Conservation (phyloP, 805 yeast genomes). For the Priceomyces castillae region DNA sequence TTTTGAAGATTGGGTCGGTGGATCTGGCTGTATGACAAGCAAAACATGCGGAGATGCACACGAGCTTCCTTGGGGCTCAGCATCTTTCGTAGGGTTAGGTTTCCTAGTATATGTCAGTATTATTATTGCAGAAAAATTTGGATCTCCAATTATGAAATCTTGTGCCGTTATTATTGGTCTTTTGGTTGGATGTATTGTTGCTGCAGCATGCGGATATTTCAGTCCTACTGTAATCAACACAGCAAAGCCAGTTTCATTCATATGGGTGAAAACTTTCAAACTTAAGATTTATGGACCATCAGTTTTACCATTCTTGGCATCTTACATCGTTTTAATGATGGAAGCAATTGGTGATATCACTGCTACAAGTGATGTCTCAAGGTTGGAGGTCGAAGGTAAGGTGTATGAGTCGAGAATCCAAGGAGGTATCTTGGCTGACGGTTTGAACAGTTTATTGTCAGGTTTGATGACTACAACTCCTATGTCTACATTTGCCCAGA, state of each 20-base stretch:
- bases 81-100: conserved; percentile 83
- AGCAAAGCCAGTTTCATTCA: conserved; percentile 81
- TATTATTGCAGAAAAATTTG: conserved; percentile 77
- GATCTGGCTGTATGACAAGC: conserved; percentile 57
- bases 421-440: conserved; percentile 91
- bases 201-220: conserved; percentile 87
- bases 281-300: conserved; percentile 78
- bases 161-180: conserved; percentile 89
- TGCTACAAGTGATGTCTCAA: conserved; percentile 89
- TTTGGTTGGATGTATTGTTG: conserved; percentile 85
- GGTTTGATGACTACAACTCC: conserved; percentile 86
- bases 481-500: conserved; percentile 89
- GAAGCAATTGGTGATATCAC: conserved; percentile 95
- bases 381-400: conserved; percentile 80
- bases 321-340: conserved; percentile 79
- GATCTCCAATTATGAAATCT: conserved; percentile 91
- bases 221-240: conserved; percentile 50
- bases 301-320: conserved; percentile 81
- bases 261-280: conserved; percentile 86
- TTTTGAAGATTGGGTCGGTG: conserved; percentile 85
- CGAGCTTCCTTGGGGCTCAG: conserved; percentile 76
- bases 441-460: conserved; percentile 72
- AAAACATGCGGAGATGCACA: conserved; percentile 41
- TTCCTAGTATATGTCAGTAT: conserved; percentile 76
- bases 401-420: conserved; percentile 81